Evolutionary conservation across 345 rosid species (phyloP), one percentile per base, ranked within the genome.

Genomic region (Alliaria petiolata): DNA sequence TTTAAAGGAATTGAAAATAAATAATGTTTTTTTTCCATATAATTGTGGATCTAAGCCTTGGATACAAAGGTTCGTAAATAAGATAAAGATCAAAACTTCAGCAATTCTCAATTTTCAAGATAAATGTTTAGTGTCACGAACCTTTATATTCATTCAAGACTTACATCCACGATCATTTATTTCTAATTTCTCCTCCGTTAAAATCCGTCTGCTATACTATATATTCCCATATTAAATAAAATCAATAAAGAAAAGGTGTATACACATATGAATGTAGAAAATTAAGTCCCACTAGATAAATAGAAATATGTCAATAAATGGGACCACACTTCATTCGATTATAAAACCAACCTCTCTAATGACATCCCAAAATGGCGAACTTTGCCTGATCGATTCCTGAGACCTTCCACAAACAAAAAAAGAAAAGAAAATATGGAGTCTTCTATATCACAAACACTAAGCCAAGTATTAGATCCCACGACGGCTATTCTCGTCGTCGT

Each of bases 401-500:
- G 16, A 63, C n/a, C 46, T 19, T 53, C 9, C 59, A 65, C 71
- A 19, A 10, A 42, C 64, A 8, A 72, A 56, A 56, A 44, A 4
- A 17, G 3, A 20, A 56, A 13, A 47, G 26, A 12, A 8, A 52
- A 1, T 11, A 80, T 84, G 83, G 82, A 80, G 64, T 63, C 75
- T 53, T 64, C 57, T 52, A 25, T 71, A 30, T 15, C 74, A 60
- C 70, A 76, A 74, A 54, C 71, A 43, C 35, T 80, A 51, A 72
- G 74, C 67, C 67, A 77, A 42, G 42, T 78, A 8, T 51, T 45
- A 35, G 69, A 75, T 62, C 79, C 74, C 63, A 43, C 58, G 6
- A 75, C 74, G 80, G 50, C 68, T 26, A 50, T 84, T 38, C 45
- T 84, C 50, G n/a, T 85, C 36, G 30, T 62, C 15, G 4, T 78